Percentiles rank a stretch among this genome's conserved stretches.
Evolutionary conservation across 139 green algal genomes (phyloP).

Genomic region (Desmodesmus armatus): DNA sequence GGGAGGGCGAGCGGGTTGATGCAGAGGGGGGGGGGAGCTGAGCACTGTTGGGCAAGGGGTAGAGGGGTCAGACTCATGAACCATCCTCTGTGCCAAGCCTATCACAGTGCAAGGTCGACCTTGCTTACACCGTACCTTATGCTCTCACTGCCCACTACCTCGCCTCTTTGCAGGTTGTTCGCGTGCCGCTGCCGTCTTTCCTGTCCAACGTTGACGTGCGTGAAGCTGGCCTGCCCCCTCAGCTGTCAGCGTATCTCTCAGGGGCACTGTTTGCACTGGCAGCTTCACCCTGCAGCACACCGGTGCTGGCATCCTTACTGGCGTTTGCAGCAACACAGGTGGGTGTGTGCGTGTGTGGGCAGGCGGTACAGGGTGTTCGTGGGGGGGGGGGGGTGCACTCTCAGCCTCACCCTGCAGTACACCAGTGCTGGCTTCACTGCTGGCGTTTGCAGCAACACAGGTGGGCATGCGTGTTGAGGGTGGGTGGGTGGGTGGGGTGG

Average conservation of each 20-base stretch:
- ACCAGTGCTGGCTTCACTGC: constrained; percentile 94
- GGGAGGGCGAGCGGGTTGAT: too few relatives aligned
- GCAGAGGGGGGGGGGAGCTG: too few relatives aligned
- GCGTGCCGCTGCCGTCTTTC: constrained; percentile 81
- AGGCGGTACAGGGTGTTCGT: constrained; percentile 92
- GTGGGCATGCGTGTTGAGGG: too few relatives aligned
- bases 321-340: constrained; percentile 92
- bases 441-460: constrained; percentile 93
- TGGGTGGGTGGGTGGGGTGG: too few relatives aligned
- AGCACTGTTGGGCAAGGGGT: too few relatives aligned
- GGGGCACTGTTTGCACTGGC: constrained; percentile 95
- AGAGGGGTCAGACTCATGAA: too few relatives aligned
- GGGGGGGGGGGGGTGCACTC: constrained; percentile 93
- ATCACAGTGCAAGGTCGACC: neutral
- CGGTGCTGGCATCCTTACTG: constrained; percentile 95
- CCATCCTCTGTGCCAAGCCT: too few relatives aligned
- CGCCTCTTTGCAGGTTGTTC: constrained; percentile 75
- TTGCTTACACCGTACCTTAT: neutral
- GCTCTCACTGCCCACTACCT: neutral
- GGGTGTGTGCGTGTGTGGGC: too few relatives aligned
- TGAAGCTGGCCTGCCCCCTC: constrained; percentile 52
- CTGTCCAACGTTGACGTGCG: constrained; percentile 88
- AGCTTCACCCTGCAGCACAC: constrained; percentile 95
- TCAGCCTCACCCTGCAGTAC: constrained; percentile 96
- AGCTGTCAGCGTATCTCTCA: constrained; percentile 88